phyloP scores from a whole-genome alignment of 257 asterid species.

The Salvia miltiorrhiza region DNA sequence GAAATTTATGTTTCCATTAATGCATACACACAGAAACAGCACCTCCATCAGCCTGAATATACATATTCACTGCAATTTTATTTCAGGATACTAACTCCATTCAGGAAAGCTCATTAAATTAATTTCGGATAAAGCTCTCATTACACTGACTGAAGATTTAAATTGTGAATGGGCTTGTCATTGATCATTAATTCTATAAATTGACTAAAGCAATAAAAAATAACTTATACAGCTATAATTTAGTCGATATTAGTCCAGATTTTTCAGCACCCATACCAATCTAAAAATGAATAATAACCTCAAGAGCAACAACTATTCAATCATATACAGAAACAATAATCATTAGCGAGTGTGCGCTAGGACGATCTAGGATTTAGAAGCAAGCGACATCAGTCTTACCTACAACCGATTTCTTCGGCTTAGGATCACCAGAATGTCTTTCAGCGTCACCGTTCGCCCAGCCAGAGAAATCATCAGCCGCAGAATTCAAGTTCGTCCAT shows the following conservation, averaged over 20 bases:
- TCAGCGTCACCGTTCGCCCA: constrained; percentile 64
- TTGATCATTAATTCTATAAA: not conserved
- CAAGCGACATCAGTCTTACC: constrained; percentile 41
- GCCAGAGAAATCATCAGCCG: constrained; percentile 61
- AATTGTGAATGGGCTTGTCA: not conserved
- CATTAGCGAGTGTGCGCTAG: not conserved
- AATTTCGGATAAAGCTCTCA: not conserved
- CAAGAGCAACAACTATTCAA: not conserved
- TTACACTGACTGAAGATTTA: not conserved
- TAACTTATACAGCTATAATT: not conserved
- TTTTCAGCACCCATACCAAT: constrained; percentile 11
- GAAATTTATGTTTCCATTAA: not conserved
- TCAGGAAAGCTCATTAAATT: not conserved
- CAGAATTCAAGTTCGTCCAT: constrained; percentile 46
- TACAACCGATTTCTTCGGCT: constrained; percentile 41
- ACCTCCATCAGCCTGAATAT: constrained; percentile 7
- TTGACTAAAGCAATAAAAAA: not conserved
- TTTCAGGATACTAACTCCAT: not conserved
- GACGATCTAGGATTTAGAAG: not conserved
- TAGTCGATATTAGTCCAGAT: not conserved
- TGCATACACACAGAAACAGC: not conserved
- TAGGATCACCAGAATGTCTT: constrained; percentile 37
- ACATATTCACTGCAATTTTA: not conserved
- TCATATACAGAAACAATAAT: not conserved
- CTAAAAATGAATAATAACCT: not conserved